Evolutionary conservation across 306 rosid species (phyloP).

Genomic region (Nissolia schottii): DNA sequence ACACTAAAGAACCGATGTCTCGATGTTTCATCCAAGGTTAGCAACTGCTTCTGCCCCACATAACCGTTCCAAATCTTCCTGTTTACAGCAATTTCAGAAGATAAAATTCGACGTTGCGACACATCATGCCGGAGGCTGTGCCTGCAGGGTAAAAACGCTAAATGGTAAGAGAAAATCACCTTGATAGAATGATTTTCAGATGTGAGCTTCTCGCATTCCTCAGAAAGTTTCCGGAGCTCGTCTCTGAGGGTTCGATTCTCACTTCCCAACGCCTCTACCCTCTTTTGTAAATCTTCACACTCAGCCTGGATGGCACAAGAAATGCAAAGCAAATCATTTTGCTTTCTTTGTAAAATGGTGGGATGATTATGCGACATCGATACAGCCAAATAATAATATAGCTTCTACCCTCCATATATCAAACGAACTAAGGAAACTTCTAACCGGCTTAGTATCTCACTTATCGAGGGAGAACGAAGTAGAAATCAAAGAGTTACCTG

Average conservation of each 20-base stretch:
- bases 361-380: too few species aligned
- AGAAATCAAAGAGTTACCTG: slow-evolving; percentile 49
- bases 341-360: too few species aligned
- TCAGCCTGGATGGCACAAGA: slow-evolving; percentile 62
- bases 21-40: slow-evolving; percentile 45
- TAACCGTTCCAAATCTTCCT: slow-evolving; percentile 83
- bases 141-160: too few species aligned
- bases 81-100: too few species aligned
- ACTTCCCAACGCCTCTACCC: slow-evolving; percentile 66
- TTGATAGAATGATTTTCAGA: slow-evolving; percentile 76
- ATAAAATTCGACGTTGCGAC: neutral
- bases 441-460: too few species aligned
- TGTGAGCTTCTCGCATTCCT: slow-evolving; percentile 75
- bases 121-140: too few species aligned
- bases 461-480: neutral
- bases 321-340: too few species aligned
- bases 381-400: too few species aligned
- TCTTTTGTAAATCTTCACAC: slow-evolving; percentile 90
- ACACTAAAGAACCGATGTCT: neutral
- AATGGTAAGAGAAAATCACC: slow-evolving; percentile 51
- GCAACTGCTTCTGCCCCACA: slow-evolving; percentile 81
- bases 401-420: too few species aligned
- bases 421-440: too few species aligned
- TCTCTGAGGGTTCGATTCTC: slow-evolving; percentile 74
- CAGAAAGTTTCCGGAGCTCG: slow-evolving; percentile 80